Percentiles rank a stretch among this genome's conserved stretches.
phyloP scores from a whole-genome alignment of 495 filamentous ascomycete genomes.

The Xylaria bambusicola region DNA sequence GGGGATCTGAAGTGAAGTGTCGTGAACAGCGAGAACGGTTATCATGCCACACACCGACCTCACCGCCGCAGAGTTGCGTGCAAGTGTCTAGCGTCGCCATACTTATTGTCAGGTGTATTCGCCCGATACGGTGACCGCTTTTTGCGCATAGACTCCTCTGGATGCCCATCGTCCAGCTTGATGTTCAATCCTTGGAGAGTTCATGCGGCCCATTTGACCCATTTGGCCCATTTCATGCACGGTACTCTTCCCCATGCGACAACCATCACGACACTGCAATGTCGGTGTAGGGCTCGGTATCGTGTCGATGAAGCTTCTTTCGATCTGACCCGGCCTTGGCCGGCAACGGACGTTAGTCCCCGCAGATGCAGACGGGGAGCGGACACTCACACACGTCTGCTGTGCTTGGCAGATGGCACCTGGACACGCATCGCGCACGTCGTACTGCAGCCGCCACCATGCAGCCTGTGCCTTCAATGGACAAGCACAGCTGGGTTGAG shows the following conservation, averaged over 20 bases:
- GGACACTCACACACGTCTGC: not conserved
- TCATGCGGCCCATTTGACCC: constrained; percentile 18
- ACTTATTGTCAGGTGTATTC: not conserved
- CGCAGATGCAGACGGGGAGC: not conserved
- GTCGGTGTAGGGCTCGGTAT: constrained; percentile 19
- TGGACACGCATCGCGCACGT: not conserved
- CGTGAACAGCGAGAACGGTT: not conserved
- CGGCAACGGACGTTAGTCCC: constrained; percentile 13
- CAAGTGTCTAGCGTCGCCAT: not conserved
- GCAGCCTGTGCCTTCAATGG: not conserved
- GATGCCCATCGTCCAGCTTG: not conserved
- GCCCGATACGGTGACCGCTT: constrained; percentile 13
- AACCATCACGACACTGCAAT: constrained; percentile 8
- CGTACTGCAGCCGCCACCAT: constrained; percentile 6
- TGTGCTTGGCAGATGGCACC: not conserved
- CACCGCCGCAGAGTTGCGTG: constrained; percentile 14
- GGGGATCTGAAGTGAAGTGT: not conserved
- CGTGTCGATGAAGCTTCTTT: not conserved
- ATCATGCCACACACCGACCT: not conserved
- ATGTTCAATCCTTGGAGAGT: constrained; percentile 1
- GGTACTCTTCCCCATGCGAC: constrained; percentile 12
- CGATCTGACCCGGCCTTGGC: not conserved
- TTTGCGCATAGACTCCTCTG: not conserved
- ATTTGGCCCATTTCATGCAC: constrained; percentile 17
- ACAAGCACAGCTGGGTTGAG: not conserved